Conservation (phyloP, 2,329 filamentous ascomycete genomes). For the Aureobasidium uvarum region DNA sequence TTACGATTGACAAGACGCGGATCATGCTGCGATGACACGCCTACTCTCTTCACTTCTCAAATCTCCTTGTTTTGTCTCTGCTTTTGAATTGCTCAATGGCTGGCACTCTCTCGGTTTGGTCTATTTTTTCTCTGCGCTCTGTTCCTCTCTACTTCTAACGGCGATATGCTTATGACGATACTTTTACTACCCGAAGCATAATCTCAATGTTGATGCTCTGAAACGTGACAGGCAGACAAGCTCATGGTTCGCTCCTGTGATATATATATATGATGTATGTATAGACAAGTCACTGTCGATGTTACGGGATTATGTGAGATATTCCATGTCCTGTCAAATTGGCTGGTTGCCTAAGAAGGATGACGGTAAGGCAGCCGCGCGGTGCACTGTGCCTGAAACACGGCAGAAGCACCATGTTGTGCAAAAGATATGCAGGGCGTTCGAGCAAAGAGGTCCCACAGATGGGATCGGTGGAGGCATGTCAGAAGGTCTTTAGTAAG, state of each 20-base stretch:
- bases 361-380: constrained; percentile 7
- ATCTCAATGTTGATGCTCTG: constrained; percentile 9
- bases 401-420: constrained; percentile 15
- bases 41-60: neutral
- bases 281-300: neutral
- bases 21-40: neutral
- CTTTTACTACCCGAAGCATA: constrained; percentile 22
- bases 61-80: constrained; percentile 6
- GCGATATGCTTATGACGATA: constrained; percentile 3
- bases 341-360: constrained; percentile 11
- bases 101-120: neutral
- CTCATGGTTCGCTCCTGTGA: neutral
- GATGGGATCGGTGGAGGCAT: constrained; percentile 4
- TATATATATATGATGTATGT: neutral
- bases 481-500: neutral
- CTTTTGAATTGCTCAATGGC: neutral
- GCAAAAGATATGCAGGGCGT: constrained; percentile 1
- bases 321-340: neutral
- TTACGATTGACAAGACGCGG: constrained; percentile 15
- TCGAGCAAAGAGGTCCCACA: neutral
- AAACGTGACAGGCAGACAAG: constrained; percentile 16
- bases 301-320: constrained; percentile 5
- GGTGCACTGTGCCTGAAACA: constrained; percentile 20
- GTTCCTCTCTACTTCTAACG: neutral
- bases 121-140: neutral